Conservation (phyloP, 495 filamentous ascomycete species). For the Paragyromitra xinjiangensis region DNA sequence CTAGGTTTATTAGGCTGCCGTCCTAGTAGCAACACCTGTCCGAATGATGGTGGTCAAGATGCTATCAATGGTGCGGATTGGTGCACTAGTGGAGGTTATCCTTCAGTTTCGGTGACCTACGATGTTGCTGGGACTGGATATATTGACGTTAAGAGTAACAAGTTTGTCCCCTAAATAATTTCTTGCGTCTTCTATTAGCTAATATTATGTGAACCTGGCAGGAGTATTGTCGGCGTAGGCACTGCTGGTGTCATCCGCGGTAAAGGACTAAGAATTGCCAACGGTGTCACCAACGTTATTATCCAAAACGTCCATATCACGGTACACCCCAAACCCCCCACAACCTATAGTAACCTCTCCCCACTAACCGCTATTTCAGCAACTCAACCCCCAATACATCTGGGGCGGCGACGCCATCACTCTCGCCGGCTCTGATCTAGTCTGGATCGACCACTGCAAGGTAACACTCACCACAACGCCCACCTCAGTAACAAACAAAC, state of each 20-base stretch:
- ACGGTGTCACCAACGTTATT: constrained; percentile 59
- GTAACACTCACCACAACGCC: constrained; percentile 52
- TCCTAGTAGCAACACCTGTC: constrained; percentile 59
- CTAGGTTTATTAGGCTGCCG: constrained; percentile 50
- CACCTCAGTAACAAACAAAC: not conserved
- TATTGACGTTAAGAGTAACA: constrained; percentile 59
- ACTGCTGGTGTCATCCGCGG: constrained; percentile 59
- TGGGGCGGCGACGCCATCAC: constrained; percentile 61
- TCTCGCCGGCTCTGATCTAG: constrained; percentile 55
- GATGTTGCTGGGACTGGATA: constrained; percentile 57
- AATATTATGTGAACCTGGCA: not conserved
- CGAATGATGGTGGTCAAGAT: constrained; percentile 56
- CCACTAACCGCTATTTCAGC: not conserved
- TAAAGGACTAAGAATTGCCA: constrained; percentile 59
- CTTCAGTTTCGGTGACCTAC: constrained; percentile 59
- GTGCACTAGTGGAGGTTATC: constrained; percentile 54
- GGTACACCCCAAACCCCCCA: not conserved
- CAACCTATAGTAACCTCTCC: not conserved
- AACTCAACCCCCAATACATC: constrained; percentile 60
- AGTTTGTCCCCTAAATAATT: constrained; percentile 28
- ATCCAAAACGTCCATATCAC: constrained; percentile 57
- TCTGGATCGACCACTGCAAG: constrained; percentile 61
- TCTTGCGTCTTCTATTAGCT: not conserved
- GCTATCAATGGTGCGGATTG: constrained; percentile 62
- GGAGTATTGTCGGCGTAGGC: constrained; percentile 57